Conservation (phyloP, 2,329 filamentous ascomycete genomes). For the Cladosporium colombiae region DNA sequence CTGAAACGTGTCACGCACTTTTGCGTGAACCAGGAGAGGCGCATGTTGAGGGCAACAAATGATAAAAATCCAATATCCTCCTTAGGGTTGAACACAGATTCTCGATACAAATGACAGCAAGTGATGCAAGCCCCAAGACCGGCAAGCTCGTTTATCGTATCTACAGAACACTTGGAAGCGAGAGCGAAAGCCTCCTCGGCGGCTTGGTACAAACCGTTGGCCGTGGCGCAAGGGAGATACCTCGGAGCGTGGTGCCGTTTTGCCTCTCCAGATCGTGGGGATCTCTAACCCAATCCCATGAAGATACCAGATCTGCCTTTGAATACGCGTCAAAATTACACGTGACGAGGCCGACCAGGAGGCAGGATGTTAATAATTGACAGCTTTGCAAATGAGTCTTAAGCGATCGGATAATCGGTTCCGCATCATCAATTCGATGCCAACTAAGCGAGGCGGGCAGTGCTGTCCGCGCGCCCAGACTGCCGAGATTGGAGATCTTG, state of each 20-base stretch:
- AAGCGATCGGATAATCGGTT: background rate
- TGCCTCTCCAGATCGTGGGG: background rate
- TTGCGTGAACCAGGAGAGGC: background rate
- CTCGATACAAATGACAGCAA: too few relatives aligned
- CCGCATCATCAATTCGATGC: background rate
- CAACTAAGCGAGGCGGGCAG: slow-evolving; percentile 4
- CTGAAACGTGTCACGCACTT: too few relatives aligned
- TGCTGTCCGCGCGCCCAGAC: background rate
- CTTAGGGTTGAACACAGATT: too few relatives aligned
- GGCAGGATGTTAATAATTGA: background rate
- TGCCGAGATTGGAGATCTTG: slow-evolving; percentile 13
- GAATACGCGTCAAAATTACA: background rate
- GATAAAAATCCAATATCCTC: too few relatives aligned
- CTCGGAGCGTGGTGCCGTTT: background rate
- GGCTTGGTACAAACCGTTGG: slow-evolving; percentile 5
- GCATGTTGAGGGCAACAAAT: background rate
- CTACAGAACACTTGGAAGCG: slow-evolving; percentile 63
- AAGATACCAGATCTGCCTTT: background rate
- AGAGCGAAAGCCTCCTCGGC: background rate
- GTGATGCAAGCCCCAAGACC: background rate
- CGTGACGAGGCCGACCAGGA: too few relatives aligned
- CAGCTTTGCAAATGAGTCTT: background rate
- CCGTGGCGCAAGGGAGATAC: background rate
- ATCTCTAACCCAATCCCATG: background rate
- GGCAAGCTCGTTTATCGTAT: slow-evolving; percentile 65